These are phyloP conservation scores for Didymella exigua DNA, from an alignment of 2,329 filamentous ascomycete genomes.

Conservation along the genomic window DNA sequence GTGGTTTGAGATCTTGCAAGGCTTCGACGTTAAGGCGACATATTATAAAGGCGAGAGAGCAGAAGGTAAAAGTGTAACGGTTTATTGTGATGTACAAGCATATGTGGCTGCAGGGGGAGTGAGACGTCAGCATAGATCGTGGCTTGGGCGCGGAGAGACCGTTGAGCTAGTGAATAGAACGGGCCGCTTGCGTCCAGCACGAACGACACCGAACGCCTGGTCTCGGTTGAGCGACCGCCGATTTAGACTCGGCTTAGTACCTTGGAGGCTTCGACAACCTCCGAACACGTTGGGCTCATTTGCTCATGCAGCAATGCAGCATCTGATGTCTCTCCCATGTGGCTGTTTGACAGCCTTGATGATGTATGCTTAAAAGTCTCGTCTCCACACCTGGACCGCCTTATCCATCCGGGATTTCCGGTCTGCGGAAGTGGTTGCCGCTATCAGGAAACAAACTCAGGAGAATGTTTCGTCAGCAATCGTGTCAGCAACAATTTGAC, in stretches of 20 bases:
- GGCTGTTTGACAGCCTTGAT: neutral
- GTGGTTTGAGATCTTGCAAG: neutral
- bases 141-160: conserved; percentile 14
- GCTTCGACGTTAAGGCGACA: conserved; percentile 9
- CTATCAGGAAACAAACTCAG: neutral
- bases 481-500: neutral
- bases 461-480: neutral
- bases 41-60: neutral
- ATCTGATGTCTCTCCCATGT: neutral
- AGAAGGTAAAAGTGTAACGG: neutral
- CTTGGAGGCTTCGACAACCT: neutral
- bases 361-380: conserved; percentile 1
- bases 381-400: conserved; percentile 14
- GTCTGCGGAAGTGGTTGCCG: neutral
- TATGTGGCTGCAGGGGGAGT: conserved; percentile 11
- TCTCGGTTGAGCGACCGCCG: neutral
- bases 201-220: conserved; percentile 18
- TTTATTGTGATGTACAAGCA: conserved; percentile 15
- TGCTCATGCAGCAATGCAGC: neutral
- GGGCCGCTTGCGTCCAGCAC: conserved; percentile 16
- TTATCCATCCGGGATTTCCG: conserved; percentile 14
- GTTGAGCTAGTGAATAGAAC: conserved; percentile 14
- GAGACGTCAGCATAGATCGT: neutral
- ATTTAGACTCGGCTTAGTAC: neutral
- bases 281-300: neutral